phyloP scores from a whole-genome alignment of 106 monocot genomes.

The Dioscorea zingiberensis region DNA sequence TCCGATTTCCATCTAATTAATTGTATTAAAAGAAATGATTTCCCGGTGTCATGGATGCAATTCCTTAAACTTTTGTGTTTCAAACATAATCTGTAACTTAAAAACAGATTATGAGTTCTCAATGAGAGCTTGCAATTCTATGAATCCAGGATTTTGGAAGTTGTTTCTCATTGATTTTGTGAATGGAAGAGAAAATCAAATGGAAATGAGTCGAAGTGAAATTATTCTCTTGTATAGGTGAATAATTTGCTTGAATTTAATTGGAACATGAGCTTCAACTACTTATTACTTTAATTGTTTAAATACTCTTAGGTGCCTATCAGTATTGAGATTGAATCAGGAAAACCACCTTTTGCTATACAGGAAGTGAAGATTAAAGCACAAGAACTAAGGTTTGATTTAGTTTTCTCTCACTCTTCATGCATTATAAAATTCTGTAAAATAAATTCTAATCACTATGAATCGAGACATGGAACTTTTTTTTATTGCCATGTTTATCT shows the following conservation, averaged over 20 bases:
- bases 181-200: not conserved
- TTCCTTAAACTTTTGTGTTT: too few species aligned
- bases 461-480: not conserved
- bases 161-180: too few species aligned
- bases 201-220: not conserved
- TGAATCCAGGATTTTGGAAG: too few species aligned
- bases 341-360: slow-evolving; percentile 60
- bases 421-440: not conserved
- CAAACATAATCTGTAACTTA: too few species aligned
- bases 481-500: not conserved
- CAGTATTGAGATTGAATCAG: slow-evolving; percentile 30
- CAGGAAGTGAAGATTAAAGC: slow-evolving; percentile 87
- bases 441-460: too few species aligned
- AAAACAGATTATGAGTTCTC: not conserved
- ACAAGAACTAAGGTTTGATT: slow-evolving; percentile 79
- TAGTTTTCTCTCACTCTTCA: not conserved
- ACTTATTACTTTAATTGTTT: not conserved
- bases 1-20: not conserved
- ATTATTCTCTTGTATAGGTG: not conserved
- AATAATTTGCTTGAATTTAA: not conserved
- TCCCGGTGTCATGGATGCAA: not conserved
- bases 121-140: not conserved
- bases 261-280: not conserved
- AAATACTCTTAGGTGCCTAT: slow-evolving; percentile 49
- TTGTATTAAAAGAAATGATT: too few species aligned